A percentile compares a stretch with the other conserved stretches of the same genome.
Conservation (phyloP, 768 basidiomycete genomes). For the Suillus occidentalis region DNA sequence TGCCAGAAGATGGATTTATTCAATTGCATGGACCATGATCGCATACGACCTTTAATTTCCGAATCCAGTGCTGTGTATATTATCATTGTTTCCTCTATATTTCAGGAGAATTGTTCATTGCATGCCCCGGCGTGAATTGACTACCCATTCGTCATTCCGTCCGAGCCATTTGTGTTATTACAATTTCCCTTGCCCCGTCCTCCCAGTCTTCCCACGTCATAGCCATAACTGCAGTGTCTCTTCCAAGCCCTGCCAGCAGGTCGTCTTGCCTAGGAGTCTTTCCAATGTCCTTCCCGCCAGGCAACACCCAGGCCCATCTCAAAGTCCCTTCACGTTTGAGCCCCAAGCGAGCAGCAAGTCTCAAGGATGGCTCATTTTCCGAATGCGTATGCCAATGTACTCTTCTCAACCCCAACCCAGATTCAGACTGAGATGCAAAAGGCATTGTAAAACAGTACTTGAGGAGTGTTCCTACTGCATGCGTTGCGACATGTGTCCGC, state of each 20-base stretch:
- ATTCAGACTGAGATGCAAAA: constrained; percentile 11
- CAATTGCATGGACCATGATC: constrained; percentile 28
- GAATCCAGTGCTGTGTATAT: background rate
- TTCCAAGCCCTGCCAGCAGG: constrained; percentile 32
- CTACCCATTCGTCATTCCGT: background rate
- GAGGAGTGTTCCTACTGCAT: constrained; percentile 33
- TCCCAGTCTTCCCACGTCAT: constrained; percentile 68
- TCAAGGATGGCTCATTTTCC: constrained; percentile 33
- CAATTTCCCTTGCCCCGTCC: constrained; percentile 30
- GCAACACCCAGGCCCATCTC: constrained; percentile 38
- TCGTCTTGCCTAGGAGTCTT: constrained; percentile 24
- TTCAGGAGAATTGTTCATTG: background rate
- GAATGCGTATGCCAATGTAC: constrained; percentile 42
- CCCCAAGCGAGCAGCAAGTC: constrained; percentile 42
- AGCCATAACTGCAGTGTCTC: constrained; percentile 50
- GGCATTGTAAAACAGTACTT: constrained; percentile 22
- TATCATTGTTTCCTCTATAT: background rate
- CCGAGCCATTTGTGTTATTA: background rate
- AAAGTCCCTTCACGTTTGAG: constrained; percentile 39
- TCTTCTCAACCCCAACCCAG: constrained; percentile 42
- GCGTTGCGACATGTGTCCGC: constrained; percentile 43
- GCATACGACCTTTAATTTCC: background rate
- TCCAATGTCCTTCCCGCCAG: constrained; percentile 30
- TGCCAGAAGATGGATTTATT: constrained; percentile 34
- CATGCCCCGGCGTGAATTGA: background rate